phyloP scores from a whole-genome alignment of 305 asterid genomes.

The Solanum hybrid region DNA sequence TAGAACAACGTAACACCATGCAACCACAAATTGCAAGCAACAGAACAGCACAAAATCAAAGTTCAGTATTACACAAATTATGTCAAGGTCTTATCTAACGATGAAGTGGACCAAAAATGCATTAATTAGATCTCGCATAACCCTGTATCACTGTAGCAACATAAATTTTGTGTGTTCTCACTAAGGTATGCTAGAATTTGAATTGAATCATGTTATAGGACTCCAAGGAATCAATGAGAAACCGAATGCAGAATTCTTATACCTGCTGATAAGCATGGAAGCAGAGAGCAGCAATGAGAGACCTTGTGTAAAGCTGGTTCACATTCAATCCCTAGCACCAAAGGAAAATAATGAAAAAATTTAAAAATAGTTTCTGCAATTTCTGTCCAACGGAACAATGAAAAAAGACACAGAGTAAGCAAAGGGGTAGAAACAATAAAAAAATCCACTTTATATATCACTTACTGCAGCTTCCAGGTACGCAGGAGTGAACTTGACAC shows the following conservation, averaged over 20 bases:
- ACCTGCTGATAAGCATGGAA: slow-evolving; percentile 99
- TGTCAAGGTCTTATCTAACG: not conserved
- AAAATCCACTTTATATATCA: slow-evolving; percentile 8
- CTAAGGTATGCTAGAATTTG: not conserved
- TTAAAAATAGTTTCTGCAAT: not conserved
- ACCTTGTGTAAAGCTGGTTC: slow-evolving; percentile 52
- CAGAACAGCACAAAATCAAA: not conserved
- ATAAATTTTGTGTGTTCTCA: not conserved
- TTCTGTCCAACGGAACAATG: not conserved
- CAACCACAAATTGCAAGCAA: not conserved
- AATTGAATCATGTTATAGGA: not conserved
- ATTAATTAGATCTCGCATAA: not conserved
- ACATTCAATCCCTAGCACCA: slow-evolving; percentile 57
- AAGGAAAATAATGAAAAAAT: not conserved
- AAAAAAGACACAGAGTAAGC: not conserved
- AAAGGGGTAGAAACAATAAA: not conserved
- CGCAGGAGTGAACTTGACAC: slow-evolving; percentile 75
- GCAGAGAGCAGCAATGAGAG: slow-evolving; percentile 70
- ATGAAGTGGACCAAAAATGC: not conserved
- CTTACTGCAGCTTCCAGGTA: slow-evolving; percentile 72
- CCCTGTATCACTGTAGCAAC: not conserved
- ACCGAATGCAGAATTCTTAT: not conserved
- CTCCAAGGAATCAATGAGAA: not conserved
- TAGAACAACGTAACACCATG: not conserved
- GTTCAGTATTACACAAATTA: not conserved